Conservation (phyloP, 495 filamentous ascomycete species). For the Apodospora peruviana region DNA sequence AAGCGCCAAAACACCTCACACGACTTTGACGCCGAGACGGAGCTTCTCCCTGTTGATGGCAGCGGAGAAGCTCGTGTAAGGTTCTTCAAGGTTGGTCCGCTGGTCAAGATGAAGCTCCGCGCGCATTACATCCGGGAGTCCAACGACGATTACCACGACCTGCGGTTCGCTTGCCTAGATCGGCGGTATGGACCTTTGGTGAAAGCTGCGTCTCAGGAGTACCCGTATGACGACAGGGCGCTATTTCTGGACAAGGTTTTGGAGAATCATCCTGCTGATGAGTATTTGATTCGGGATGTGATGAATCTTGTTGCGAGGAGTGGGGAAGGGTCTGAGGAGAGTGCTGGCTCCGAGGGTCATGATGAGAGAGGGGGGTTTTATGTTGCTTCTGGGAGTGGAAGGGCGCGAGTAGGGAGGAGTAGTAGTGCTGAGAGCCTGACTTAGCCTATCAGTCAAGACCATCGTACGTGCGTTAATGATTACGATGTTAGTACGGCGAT, state of each 20-base stretch:
- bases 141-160: not conserved
- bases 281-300: not conserved
- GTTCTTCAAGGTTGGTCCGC: constrained; percentile 1
- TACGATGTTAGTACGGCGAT: no score
- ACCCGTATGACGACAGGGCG: not conserved
- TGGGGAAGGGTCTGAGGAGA: no score
- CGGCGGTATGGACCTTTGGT: not conserved
- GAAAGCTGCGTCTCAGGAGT: not conserved
- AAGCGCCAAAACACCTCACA: constrained; percentile 3
- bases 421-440: no score
- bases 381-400: no score
- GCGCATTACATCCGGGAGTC: not conserved
- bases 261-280: not conserved
- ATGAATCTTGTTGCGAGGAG: no score
- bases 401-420: no score
- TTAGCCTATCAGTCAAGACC: no score
- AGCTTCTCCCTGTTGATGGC: not conserved
- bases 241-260: not conserved
- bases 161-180: not conserved
- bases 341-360: no score
- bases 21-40: not conserved
- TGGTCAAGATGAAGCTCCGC: constrained; percentile 4
- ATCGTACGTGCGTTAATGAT: no score
- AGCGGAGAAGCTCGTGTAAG: not conserved
- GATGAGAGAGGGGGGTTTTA: no score